Percentiles rank a stretch among this genome's conserved stretches.
Conservation (phyloP, 306 rosid species). For the Fragaria ananassa region DNA sequence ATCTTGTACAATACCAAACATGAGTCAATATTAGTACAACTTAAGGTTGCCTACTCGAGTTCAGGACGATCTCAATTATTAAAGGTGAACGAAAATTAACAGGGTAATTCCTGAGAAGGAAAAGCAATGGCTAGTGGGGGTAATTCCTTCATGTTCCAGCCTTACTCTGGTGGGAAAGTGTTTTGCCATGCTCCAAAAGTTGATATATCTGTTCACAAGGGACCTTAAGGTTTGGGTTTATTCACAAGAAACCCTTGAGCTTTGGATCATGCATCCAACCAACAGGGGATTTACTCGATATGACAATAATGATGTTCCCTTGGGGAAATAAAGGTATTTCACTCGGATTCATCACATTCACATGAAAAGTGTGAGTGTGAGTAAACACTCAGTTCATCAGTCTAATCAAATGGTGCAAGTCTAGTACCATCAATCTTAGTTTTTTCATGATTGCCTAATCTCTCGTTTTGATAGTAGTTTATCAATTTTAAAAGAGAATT, state of each 20-base stretch:
- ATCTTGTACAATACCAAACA: too few species aligned
- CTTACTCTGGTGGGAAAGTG: not conserved
- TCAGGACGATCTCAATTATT: not conserved
- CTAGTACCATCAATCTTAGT: not conserved
- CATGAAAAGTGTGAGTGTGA: conserved; percentile 27
- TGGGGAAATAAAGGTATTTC: conserved; percentile 39
- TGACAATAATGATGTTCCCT: conserved; percentile 46
- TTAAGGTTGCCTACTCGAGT: too few species aligned
- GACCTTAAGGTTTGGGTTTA: not conserved
- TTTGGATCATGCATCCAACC: conserved; percentile 32
- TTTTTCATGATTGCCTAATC: not conserved
- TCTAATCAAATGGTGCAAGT: not conserved
- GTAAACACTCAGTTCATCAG: conserved; percentile 4
- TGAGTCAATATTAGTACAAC: too few species aligned
- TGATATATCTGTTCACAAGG: not conserved
- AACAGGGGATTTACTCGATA: conserved; percentile 38
- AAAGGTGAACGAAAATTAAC: not conserved
- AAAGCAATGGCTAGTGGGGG: not conserved
- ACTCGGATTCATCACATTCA: conserved; percentile 50
- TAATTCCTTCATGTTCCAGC: not conserved
- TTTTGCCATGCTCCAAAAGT: not conserved
- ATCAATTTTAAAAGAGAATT: not conserved
- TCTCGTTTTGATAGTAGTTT: not conserved
- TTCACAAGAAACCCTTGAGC: conserved; percentile 7
- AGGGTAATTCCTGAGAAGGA: not conserved